Percentiles rank a stretch among this genome's conserved stretches.
Evolutionary conservation across 768 basidiomycete species (phyloP).

Genomic region (Kwoniella pini): DNA sequence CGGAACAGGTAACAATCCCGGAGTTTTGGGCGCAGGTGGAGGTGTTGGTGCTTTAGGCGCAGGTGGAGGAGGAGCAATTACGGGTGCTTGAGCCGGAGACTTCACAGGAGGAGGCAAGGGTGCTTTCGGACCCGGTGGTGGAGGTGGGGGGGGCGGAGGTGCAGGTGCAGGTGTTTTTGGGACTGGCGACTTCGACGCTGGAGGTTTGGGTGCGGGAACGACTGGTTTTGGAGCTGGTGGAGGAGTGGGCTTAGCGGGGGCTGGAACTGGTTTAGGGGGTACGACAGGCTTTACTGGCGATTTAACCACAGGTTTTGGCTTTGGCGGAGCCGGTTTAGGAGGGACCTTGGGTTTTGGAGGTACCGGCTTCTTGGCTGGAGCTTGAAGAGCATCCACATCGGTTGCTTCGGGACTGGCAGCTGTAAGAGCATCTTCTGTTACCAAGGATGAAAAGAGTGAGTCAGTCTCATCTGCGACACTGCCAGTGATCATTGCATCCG

Average conservation of each 20-base stretch:
- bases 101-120: background rate
- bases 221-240: background rate
- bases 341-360: conserved; percentile 1
- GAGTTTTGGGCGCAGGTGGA: conserved; percentile 1
- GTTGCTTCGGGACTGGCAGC: background rate
- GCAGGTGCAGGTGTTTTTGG: background rate
- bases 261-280: background rate
- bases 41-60: background rate
- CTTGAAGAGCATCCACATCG: conserved; percentile 6
- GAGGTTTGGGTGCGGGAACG: conserved; percentile 5
- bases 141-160: conserved; percentile 6
- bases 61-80: conserved; percentile 1
- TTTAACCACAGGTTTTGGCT: background rate
- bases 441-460: background rate
- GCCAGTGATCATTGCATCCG: conserved; percentile 4
- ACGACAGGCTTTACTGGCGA: background rate
- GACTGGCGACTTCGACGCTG: background rate
- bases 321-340: conserved; percentile 4
- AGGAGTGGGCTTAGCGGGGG: conserved; percentile 9
- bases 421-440: background rate
- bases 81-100: background rate
- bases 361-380: background rate
- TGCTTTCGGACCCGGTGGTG: background rate
- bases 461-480: too few species aligned
- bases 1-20: conserved; percentile 1